Percentiles rank a stretch among this genome's conserved stretches.
phyloP scores from a whole-genome alignment of 2,329 filamentous ascomycete species.

The Pseudogymnoascus sp. region DNA sequence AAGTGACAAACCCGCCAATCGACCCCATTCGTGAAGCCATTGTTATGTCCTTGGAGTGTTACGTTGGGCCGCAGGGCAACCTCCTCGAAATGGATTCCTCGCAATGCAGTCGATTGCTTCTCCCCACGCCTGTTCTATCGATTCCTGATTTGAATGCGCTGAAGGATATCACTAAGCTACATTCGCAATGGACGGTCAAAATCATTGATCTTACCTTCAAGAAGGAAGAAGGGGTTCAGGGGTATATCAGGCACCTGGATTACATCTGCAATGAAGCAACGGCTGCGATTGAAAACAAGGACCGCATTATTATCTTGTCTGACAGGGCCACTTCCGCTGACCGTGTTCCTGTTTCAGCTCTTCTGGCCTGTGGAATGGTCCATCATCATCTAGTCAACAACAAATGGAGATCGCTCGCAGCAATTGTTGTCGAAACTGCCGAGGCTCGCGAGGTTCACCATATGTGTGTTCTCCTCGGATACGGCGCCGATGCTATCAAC shows the following conservation, averaged over 20 bases:
- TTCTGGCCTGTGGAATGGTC: constrained; percentile 84
- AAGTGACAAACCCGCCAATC: constrained; percentile 96
- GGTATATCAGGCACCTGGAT: constrained; percentile 82
- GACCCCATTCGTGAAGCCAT: constrained; percentile 95
- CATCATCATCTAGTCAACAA: constrained; percentile 93
- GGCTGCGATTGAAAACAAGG: constrained; percentile 70
- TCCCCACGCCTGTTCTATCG: constrained; percentile 82
- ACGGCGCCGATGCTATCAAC: constrained; percentile 89
- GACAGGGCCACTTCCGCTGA: constrained; percentile 78
- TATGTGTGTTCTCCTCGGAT: constrained; percentile 95
- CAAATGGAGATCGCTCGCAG: constrained; percentile 86
- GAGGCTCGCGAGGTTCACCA: constrained; percentile 97
- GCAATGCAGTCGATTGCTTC: constrained; percentile 75
- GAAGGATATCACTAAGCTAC: constrained; percentile 62
- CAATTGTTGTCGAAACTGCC: constrained; percentile 81
- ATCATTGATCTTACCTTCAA: constrained; percentile 90
- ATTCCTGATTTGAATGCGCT: constrained; percentile 85
- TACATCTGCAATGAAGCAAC: constrained; percentile 79
- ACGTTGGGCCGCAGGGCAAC: constrained; percentile 92
- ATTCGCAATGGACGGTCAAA: constrained; percentile 79
- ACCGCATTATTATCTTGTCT: constrained; percentile 81
- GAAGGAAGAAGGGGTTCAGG: constrained; percentile 70
- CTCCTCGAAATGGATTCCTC: constrained; percentile 85
- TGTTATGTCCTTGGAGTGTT: constrained; percentile 96
- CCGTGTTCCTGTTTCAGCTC: constrained; percentile 74